phyloP scores from a whole-genome alignment of 768 basidiomycete genomes.

The Collybia sordida region DNA sequence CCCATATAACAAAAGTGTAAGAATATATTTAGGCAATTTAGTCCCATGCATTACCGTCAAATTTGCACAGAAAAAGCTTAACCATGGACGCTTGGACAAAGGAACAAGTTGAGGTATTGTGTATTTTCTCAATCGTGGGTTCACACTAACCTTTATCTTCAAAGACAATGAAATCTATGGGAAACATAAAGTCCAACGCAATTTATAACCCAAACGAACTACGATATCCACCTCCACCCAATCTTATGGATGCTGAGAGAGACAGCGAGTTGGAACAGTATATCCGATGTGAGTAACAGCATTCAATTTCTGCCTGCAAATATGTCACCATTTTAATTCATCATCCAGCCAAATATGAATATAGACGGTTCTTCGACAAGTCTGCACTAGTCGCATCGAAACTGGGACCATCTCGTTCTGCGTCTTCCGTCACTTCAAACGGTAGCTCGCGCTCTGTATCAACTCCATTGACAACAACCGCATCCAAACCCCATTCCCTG shows the following conservation, averaged over 20 bases:
- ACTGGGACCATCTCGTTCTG: constrained; percentile 42
- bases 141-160: constrained; percentile 7
- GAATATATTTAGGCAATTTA: constrained; percentile 12
- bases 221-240: constrained; percentile 79
- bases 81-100: constrained; percentile 87
- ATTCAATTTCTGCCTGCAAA: neutral
- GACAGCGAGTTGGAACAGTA: constrained; percentile 91
- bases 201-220: constrained; percentile 83
- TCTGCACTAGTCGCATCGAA: constrained; percentile 46
- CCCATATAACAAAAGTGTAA: constrained; percentile 92
- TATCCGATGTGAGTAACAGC: constrained; percentile 67
- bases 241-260: constrained; percentile 73
- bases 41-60: constrained; percentile 1
- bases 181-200: constrained; percentile 80
- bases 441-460: constrained; percentile 18
- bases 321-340: constrained; percentile 1
- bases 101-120: constrained; percentile 81
- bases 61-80: constrained; percentile 71
- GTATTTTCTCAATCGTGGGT: constrained; percentile 8
- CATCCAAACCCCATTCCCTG: constrained; percentile 18
- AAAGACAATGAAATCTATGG: constrained; percentile 76
- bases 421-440: constrained; percentile 23
- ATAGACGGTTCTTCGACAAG: constrained; percentile 62
- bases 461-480: constrained; percentile 21
- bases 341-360: constrained; percentile 75